phyloP scores from a whole-genome alignment of 176 grass and related monocot genomes.

The Pharus latifolius region DNA sequence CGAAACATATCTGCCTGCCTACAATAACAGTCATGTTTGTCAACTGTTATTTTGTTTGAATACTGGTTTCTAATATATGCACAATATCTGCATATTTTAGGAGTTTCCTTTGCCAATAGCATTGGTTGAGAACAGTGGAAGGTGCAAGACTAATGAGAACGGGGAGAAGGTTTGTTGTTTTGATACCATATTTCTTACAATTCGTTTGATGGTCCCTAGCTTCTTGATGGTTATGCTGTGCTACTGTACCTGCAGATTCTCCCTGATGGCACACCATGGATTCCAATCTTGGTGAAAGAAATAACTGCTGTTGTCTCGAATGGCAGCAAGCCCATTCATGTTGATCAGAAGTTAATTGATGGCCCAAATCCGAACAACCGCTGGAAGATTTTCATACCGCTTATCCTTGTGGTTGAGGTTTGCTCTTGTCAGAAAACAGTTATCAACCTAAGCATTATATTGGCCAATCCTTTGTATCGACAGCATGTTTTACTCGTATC shows the following conservation, averaged over 20 bases:
- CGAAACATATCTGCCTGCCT: background rate
- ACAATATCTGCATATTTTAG: constrained; percentile 25
- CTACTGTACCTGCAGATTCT: constrained; percentile 51
- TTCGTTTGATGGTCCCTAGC: background rate
- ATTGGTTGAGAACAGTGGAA: constrained; percentile 88
- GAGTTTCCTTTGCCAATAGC: constrained; percentile 58
- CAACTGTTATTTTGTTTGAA: background rate
- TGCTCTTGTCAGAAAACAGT: background rate
- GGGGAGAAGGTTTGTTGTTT: constrained; percentile 71
- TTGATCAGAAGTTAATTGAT: constrained; percentile 91
- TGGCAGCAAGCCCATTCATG: constrained; percentile 58
- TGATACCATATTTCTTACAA: constrained; percentile 8
- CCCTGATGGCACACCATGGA: constrained; percentile 75
- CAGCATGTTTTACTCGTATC: background rate
- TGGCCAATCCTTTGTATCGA: background rate
- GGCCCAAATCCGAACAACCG: constrained; percentile 80
- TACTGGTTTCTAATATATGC: constrained; percentile 9
- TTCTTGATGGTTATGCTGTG: background rate
- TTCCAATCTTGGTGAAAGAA: constrained; percentile 80
- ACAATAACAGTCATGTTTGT: background rate
- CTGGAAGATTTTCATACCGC: constrained; percentile 77
- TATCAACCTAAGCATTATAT: background rate
- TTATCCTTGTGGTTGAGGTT: constrained; percentile 75
- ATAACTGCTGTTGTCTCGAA: constrained; percentile 75
- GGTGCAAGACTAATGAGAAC: constrained; percentile 82